A percentile compares a stretch with the other conserved stretches of the same genome.
These are phyloP conservation scores for Pythium myriotylum DNA, from an alignment of 352 stramenopile genomes.

Conservation along the genomic window DNA sequence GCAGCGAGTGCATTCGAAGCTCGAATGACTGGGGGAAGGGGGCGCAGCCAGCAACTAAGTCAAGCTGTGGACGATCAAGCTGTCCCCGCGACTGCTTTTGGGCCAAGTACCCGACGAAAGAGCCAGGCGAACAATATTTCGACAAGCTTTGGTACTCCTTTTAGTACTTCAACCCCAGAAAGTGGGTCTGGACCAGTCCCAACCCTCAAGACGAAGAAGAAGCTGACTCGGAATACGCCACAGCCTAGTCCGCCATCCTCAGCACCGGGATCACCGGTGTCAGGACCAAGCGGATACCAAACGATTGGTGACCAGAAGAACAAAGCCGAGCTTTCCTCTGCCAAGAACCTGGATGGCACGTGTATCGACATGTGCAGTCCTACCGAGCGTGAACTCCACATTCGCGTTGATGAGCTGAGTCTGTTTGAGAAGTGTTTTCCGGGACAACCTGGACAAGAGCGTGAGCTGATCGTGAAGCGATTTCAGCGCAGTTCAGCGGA, in stretches of 20 bases:
- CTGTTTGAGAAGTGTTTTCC: slow-evolving; percentile 86
- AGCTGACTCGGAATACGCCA: slow-evolving; percentile 6
- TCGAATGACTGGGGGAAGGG: slow-evolving; percentile 15
- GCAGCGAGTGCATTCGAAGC: slow-evolving; percentile 16
- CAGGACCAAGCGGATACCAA: not conserved
- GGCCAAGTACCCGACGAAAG: slow-evolving; percentile 10
- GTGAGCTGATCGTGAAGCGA: slow-evolving; percentile 83
- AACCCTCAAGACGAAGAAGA: slow-evolving; percentile 24
- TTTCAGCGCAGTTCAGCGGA: slow-evolving; percentile 88
- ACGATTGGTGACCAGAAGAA: slow-evolving; percentile 36
- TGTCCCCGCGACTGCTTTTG: slow-evolving; percentile 4
- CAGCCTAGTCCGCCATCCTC: slow-evolving; percentile 19
- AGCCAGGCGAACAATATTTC: not conserved
- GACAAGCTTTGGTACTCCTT: not conserved
- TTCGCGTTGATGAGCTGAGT: slow-evolving; percentile 85
- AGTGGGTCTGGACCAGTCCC: not conserved
- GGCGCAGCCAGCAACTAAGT: not conserved
- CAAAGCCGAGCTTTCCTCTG: slow-evolving; percentile 64
- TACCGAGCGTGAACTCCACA: slow-evolving; percentile 81
- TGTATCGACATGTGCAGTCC: slow-evolving; percentile 88
- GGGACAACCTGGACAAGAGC: slow-evolving; percentile 51
- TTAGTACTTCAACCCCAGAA: not conserved
- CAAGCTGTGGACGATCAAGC: slow-evolving; percentile 3
- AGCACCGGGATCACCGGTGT: slow-evolving; percentile 1
- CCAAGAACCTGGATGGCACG: slow-evolving; percentile 68